Evolutionary conservation across 257 asterid genomes (phyloP), one percentile per base, ranked within the genome.

Genomic region (Prunella vulgaris): DNA sequence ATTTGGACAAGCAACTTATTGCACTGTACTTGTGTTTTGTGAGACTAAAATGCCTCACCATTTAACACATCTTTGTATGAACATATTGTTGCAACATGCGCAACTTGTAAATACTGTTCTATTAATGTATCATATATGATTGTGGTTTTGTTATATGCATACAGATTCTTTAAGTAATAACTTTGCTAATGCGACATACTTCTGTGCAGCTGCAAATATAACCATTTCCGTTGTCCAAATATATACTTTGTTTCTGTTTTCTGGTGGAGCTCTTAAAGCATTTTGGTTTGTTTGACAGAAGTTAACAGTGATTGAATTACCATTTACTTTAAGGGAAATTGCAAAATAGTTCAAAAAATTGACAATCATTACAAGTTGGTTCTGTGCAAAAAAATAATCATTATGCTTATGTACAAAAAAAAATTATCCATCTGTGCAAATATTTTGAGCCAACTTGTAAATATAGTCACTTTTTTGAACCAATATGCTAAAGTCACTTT

Each of bases 11-110:
- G 83, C 80, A 77, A 80, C 77, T 76, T 79, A 81, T 61, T 65
- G 69, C 85, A 74, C 67, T 88, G 96, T 91, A 81, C 69, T 77
- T 76, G 77, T 74, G 78, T 70, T 75, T 66, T 33, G 74, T 77
- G 86, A 79, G 79, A 69, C 76, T 79, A 78, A 72, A 58, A 72
- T 74, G 66, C 70, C 70, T 69, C 75, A 72, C 80, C 80, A 60
- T 64, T 68, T 82, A 71, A 75, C 51, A 66, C 68, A 42, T 35
- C 40, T 77, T 68, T 80, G 85, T 81, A 77, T 81, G 78, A 79
- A 74, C 81, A 68, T 68, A 77, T 76, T 77, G 84, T 81, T 83
- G 81, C 82, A 77, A 78, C 78, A 66, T 73, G 75, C 77, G 84
- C 78, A 54, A 70, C 85, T 69, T 78, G 82, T 77, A 73, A 75